phyloP scores from a whole-genome alignment of 192 early-diverging fungal species.

The Physocladia obscura region DNA sequence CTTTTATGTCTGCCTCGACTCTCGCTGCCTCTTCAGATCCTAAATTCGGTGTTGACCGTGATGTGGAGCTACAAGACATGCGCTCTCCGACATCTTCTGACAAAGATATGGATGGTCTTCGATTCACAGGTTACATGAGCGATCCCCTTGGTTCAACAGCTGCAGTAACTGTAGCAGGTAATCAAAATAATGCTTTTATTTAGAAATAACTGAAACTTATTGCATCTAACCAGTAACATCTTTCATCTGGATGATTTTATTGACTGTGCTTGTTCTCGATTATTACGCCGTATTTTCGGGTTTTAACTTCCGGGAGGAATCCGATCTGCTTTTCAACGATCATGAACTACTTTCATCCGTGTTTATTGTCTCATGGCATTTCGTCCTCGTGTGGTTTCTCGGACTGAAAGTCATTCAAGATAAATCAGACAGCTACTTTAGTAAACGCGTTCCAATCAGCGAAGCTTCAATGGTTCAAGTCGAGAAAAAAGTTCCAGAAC shows the following conservation, averaged over 20 bases:
- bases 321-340: constrained; percentile 55
- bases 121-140: constrained; percentile 65
- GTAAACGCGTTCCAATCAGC: constrained; percentile 41
- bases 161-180: constrained; percentile 34
- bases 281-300: constrained; percentile 67
- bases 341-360: constrained; percentile 57
- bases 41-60: too few relatives aligned
- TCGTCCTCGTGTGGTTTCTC: constrained; percentile 70
- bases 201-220: constrained; percentile 25
- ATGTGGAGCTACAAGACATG: constrained; percentile 32
- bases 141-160: constrained; percentile 56
- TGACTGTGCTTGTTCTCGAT: constrained; percentile 70
- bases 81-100: neutral
- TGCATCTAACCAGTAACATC: constrained; percentile 56
- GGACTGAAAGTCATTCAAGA: constrained; percentile 45
- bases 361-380: constrained; percentile 75
- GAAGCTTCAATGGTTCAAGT: constrained; percentile 33
- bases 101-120: constrained; percentile 15
- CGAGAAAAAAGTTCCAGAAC: constrained; percentile 28
- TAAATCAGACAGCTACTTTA: constrained; percentile 69
- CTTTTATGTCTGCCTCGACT: neutral
- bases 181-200: neutral
- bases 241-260: constrained; percentile 63
- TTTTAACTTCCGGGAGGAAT: constrained; percentile 41
- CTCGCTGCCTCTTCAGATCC: too few relatives aligned